phyloP scores from a whole-genome alignment of 345 rosid genomes.

The Dovyalis caffra region DNA sequence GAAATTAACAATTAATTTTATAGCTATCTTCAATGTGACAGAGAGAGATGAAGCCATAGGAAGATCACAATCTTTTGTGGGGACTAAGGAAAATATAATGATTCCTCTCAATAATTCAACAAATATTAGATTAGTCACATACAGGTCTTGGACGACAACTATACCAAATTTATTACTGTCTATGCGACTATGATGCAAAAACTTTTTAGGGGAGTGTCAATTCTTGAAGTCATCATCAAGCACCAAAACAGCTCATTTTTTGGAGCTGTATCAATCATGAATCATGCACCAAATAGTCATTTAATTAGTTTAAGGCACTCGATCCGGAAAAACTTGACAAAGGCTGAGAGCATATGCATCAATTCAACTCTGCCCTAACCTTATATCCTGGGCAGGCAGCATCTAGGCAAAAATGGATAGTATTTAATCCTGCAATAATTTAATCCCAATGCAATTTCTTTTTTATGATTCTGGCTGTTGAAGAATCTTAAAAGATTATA shows the following conservation, averaged over 20 bases:
- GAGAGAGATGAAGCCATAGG: neutral
- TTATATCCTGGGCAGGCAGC: neutral
- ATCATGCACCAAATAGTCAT: neutral
- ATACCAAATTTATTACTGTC: neutral
- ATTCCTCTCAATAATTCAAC: neutral
- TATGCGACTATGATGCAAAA: neutral
- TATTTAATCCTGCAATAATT: too few species aligned
- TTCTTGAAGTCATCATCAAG: neutral
- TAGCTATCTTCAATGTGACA: neutral
- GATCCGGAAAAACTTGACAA: neutral
- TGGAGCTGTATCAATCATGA: neutral
- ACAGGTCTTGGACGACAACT: neutral
- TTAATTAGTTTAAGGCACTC: neutral
- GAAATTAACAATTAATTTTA: neutral
- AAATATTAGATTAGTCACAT: neutral
- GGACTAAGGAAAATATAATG: neutral
- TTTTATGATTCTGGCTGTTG: neutral
- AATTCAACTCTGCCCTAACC: neutral
- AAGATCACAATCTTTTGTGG: slow-evolving; percentile 15
- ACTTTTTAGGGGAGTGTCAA: neutral
- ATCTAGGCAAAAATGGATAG: neutral
- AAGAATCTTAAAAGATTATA: neutral
- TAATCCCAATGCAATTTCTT: neutral
- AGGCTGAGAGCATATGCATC: neutral
- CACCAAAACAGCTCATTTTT: neutral